Percentiles rank a stretch among this genome's conserved stretches.
These are phyloP conservation scores for Colletotrichum agaves DNA, from an alignment of 2,329 filamentous ascomycete genomes.

Conservation along the genomic window DNA sequence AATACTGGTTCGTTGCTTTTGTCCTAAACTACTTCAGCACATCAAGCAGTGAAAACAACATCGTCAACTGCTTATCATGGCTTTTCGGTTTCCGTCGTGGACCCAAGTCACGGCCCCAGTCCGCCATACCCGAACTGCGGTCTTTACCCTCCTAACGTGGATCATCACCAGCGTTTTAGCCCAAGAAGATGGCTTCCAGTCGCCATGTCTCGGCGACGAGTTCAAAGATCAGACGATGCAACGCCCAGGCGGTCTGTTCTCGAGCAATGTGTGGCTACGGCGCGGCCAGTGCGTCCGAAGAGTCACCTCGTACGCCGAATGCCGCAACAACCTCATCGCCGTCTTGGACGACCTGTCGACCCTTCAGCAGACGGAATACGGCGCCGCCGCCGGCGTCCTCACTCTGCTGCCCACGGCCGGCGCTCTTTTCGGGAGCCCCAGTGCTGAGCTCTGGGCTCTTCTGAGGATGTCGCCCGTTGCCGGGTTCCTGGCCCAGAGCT, in stretches of 20 bases:
- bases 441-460: background rate
- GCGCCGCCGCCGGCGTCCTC: background rate
- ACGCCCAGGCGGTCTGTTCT: background rate
- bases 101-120: background rate
- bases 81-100: background rate
- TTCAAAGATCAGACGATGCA: background rate
- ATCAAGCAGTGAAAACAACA: no score
- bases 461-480: constrained; percentile 2
- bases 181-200: background rate
- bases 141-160: background rate
- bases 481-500: background rate
- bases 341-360: background rate
- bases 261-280: background rate
- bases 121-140: background rate
- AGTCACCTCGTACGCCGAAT: background rate
- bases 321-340: background rate
- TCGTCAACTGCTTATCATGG: no score
- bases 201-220: background rate
- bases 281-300: background rate
- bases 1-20: no score
- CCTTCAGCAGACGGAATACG: constrained; percentile 4
- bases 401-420: background rate
- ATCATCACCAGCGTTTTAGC: background rate
- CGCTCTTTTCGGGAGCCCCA: background rate
- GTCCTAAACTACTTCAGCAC: no score